Evolutionary conservation across 257 asterid genomes (phyloP).

Genomic region (Thymus quinquecostatus): DNA sequence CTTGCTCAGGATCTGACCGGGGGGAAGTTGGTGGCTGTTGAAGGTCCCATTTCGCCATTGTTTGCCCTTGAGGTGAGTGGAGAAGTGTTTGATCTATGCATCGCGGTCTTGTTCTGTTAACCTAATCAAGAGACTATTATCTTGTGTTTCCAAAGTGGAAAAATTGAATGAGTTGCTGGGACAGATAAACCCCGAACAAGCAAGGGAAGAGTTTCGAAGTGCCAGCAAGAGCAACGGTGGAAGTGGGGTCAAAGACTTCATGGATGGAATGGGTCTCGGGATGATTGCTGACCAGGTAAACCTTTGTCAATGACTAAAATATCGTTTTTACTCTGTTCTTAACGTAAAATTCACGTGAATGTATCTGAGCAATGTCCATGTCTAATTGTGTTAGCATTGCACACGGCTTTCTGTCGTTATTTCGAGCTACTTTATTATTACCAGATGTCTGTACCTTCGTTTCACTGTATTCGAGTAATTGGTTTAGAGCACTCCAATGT

Average conservation of each 20-base stretch:
- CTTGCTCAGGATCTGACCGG: conserved; percentile 82
- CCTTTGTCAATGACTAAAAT: conserved; percentile 12
- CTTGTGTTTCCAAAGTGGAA: conserved; percentile 21
- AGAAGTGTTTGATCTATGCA: conserved; percentile 23
- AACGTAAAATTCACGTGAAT: background rate
- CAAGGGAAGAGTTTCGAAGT: conserved; percentile 86
- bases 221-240: conserved; percentile 77
- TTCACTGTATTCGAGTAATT: background rate
- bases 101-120: conserved; percentile 22
- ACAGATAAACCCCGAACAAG: conserved; percentile 95
- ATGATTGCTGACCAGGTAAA: conserved; percentile 90
- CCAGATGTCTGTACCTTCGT: background rate
- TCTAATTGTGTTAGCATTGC: background rate
- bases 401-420: background rate
- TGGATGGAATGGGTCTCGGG: conserved; percentile 99
- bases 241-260: conserved; percentile 88
- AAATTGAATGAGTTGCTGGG: conserved; percentile 38
- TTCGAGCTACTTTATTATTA: background rate
- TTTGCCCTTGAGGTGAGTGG: conserved; percentile 94
- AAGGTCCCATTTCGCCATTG: conserved; percentile 86
- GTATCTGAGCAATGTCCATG: background rate
- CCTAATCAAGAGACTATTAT: conserved; percentile 15
- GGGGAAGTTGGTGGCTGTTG: conserved; percentile 82
- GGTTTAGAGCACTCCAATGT: conserved; percentile 9
- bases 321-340: background rate